Evolutionary conservation across 73 alveolate species (phyloP), one percentile per base, ranked within the genome.

Genomic region (Blepharisma japonicum): DNA sequence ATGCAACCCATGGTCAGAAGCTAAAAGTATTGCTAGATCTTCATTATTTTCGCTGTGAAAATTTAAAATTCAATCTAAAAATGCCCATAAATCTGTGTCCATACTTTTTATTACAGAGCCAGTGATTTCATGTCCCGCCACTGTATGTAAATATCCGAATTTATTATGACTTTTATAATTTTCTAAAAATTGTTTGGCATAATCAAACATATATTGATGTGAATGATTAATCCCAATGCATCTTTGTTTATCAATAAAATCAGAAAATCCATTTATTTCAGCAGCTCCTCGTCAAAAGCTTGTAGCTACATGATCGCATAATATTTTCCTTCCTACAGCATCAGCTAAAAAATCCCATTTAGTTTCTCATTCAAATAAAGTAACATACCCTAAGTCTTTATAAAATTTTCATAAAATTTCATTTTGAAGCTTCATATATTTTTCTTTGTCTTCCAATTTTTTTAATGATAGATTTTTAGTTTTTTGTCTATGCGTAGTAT

Each of bases 41-140:
- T 53, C 67, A 14, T 53, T 20, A 14, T 53, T 53, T 11, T 53
- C 23, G 67, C 4, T 53, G 23, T 53, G 67, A 20, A 53, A 20
- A 14, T 53, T 20, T 53, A 53, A 53, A 53, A 53, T 53, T 14
- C 23, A 53, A 11, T 53, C 67, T 53, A 53, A 53, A 53, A 53
- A 53, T 20, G n/a, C 27, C n/a, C 27, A 20, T 20, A 53, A 53
- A 53, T 53, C 67, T 11, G n/a, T 11, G 23, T 53, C 67, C n/a
- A 53, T 53, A 20, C 27, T 53, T 53, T 53, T 32, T 32, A 32
- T 11, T 20, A 53, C 67, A 1, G n/a, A 14, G 0, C 67, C 67
- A 53, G 67, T 53, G 0, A 14, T 53, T 53, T 53, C 67, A 53
- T 53, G 67, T 53, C 27, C 67, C 4, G 67, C 67, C 67, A 53